phyloP scores from a whole-genome alignment of 106 monocot species.

The Hemerocallis citrina region DNA sequence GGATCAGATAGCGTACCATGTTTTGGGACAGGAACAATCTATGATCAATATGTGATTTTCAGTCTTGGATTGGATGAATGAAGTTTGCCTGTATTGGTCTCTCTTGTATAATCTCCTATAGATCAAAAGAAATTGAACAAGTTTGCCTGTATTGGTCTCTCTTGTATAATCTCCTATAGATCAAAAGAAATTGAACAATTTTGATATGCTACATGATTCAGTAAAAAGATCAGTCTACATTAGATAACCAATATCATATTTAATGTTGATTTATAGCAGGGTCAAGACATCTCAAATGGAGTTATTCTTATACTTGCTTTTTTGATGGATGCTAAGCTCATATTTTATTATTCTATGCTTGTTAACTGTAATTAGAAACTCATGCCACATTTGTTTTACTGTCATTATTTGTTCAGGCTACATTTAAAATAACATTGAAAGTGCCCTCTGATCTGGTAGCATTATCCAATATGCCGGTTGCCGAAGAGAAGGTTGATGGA shows the following conservation, averaged over 20 bases:
- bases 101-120: no score
- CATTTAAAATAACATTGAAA: slow-evolving; percentile 78
- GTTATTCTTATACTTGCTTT: slow-evolving; percentile 1
- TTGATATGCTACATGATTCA: no score
- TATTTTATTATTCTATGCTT: slow-evolving; percentile 1
- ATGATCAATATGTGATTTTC: no score
- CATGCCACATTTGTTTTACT: not conserved
- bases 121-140: no score
- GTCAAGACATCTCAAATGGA: not conserved
- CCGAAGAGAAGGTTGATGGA: slow-evolving; percentile 50
- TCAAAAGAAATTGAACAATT: no score
- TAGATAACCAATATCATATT: not conserved
- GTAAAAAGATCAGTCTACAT: not conserved
- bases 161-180: no score
- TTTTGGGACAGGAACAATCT: no score
- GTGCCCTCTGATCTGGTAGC: slow-evolving; percentile 78
- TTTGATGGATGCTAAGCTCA: not conserved
- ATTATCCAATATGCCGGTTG: slow-evolving; percentile 85
- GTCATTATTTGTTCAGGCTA: slow-evolving; percentile 43
- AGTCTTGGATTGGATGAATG: no score
- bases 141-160: not conserved
- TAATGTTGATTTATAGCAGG: not conserved
- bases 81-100: not conserved
- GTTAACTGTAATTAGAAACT: not conserved
- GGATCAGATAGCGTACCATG: no score